These are phyloP conservation scores for Mesotaenium endlicherianum DNA, from an alignment of 139 green algal genomes.

Conservation along the genomic window DNA sequence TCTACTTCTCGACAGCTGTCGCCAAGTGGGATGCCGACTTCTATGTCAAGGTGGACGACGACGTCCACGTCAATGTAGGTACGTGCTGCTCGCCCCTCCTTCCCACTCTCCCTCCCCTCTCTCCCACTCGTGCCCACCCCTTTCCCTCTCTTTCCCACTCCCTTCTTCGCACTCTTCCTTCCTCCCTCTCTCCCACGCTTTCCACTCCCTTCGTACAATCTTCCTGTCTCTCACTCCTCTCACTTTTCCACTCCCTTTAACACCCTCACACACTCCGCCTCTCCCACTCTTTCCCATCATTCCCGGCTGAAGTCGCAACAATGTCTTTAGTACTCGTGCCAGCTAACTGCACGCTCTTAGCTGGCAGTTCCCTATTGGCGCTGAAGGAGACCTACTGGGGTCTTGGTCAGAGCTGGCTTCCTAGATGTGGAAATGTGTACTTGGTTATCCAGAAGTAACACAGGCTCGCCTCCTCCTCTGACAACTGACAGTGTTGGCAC, in stretches of 20 bases:
- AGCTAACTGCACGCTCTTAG: not conserved
- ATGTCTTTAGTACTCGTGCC: too few species aligned
- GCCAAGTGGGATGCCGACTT: conserved; percentile 63
- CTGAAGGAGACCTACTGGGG: not conserved
- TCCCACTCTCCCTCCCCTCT: not conserved
- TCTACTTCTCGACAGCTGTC: conserved; percentile 56
- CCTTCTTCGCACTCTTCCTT: not conserved
- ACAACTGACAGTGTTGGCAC: not conserved
- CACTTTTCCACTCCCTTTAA: not conserved
- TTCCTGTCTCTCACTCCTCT: not conserved
- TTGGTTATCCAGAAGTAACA: too few species aligned
- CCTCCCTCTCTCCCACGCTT: not conserved
- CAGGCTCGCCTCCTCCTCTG: not conserved
- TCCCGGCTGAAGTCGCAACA: too few species aligned
- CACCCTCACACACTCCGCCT: not conserved
- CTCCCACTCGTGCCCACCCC: not conserved
- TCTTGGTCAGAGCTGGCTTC: too few species aligned
- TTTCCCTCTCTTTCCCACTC: not conserved
- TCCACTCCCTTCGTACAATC: not conserved
- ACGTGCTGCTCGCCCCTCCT: not conserved
- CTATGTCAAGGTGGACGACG: conserved; percentile 67
- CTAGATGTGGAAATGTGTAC: too few species aligned
- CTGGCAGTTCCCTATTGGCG: not conserved
- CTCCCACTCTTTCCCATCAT: not conserved
- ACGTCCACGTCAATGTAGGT: conserved; percentile 45